Evolutionary conservation across 1,284 basidiomycete genomes (phyloP), one percentile per base, ranked within the genome.

Genomic region (Cryptococcus sp.): DNA sequence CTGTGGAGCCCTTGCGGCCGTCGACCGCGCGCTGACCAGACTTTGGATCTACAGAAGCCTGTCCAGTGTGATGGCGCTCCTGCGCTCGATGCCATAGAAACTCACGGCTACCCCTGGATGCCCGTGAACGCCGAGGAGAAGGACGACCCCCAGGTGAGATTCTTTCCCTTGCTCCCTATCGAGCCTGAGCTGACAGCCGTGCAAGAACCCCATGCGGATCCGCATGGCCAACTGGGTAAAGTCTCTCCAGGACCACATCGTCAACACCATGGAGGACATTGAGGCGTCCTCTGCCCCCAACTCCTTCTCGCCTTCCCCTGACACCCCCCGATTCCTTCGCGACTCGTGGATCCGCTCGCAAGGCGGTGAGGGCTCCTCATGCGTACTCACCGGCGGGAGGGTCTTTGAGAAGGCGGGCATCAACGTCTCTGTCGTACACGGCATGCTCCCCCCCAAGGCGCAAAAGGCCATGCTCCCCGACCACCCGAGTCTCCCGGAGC

Each of bases 331-430:
- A 51, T 98, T 98, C 82, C 84, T 89, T 63, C 87, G 89, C 46
- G 95, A 98, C 77, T 81, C 84, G 37, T 95, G 95, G 94, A 75
- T 85, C 50, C 84, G 95, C 50, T 76, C 87, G 18, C 68, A 72
- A 50, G 93, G 94, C 3, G 94, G 94, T 1, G 83, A 84, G 55
- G 95, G 95, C 15, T 83, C 86, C 56, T 94, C 91, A 1, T 95
- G 91, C 74, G 89, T 96, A 15, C 86, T 98, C 67, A 82, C 88
- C 15, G 80, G 83, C 40, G 85, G 88, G 1, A 70, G 72, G 37
- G 81, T 91, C 18, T 87, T 98, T 66, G 95, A 98, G 75, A 98
- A 98, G 77, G 95, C 88, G 2, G 96, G 96, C 2, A 92, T 98
- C 55, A 98, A 97, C 78, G 88, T 98, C 67, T 91, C 89, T 28